Evolutionary conservation across 495 filamentous ascomycete genomes (phyloP).

Genomic region (Rusavskia elegans): DNA sequence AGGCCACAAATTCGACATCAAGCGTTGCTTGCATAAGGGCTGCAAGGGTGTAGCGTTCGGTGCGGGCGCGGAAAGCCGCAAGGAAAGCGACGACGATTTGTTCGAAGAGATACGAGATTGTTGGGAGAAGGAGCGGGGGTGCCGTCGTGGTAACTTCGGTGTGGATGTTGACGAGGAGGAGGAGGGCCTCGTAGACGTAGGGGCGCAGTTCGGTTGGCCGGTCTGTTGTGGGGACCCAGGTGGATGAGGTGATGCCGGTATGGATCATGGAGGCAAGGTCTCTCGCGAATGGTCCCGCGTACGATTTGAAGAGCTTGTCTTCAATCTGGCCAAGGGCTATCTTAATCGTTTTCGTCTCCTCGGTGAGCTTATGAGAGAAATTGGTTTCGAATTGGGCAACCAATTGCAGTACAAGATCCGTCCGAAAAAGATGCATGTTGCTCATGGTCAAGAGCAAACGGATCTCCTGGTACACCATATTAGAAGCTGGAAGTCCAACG

Average conservation of each 20-base stretch:
- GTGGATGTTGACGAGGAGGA: constrained; percentile 74
- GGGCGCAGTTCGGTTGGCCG: constrained; percentile 63
- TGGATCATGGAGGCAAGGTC: constrained; percentile 46
- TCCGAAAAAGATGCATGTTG: constrained; percentile 67
- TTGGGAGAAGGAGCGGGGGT: constrained; percentile 47
- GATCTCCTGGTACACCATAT: constrained; percentile 47
- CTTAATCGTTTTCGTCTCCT: constrained; percentile 76
- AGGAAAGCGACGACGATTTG: constrained; percentile 56
- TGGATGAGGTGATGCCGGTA: constrained; percentile 48
- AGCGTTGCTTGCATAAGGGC: constrained; percentile 91
- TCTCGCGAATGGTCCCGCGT: constrained; percentile 57
- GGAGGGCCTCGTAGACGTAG: constrained; percentile 76
- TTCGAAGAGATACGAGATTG: constrained; percentile 70
- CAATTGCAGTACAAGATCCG: constrained; percentile 64
- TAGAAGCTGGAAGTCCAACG: constrained; percentile 1
- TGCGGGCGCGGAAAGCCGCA: constrained; percentile 48
- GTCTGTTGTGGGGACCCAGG: constrained; percentile 49
- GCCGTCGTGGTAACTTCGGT: constrained; percentile 79
- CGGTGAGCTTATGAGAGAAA: constrained; percentile 80
- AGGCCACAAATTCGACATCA: constrained; percentile 91
- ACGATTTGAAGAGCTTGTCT: constrained; percentile 73
- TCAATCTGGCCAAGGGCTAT: constrained; percentile 86
- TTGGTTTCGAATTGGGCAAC: constrained; percentile 74
- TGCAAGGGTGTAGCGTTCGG: constrained; percentile 48
- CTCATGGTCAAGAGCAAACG: constrained; percentile 85